Evolutionary conservation across 2,329 filamentous ascomycete genomes (phyloP), one percentile per base, ranked within the genome.

Genomic region (Cladorrhinum sp.): DNA sequence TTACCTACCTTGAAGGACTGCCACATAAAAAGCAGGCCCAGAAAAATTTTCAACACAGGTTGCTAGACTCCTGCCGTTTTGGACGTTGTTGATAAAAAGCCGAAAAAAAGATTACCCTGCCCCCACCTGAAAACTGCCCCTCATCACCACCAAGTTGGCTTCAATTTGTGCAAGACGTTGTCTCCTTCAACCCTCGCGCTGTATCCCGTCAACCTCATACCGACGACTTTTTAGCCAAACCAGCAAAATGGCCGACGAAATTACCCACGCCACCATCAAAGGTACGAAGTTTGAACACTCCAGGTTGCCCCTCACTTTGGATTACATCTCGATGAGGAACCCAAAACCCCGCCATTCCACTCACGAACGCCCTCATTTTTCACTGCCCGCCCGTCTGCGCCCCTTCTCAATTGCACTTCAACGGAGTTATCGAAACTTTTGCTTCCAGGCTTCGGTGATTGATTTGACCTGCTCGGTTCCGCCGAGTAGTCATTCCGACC

Each of bases 231-330:
- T 57, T 59, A 61, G 50, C 49, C 59, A 66, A 62, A 59, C 60
- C 57, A 55, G 59, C 63, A 76, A 73, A 68, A 84, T 83, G 81
- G 76, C 77, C 67, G 82, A 84, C 67, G 82, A 84, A 67, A 82
- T 84, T 70, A 77, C 77, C 61, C 82, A 85, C 76, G 74, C 74
- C 70, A 85, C 82, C 72, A 85, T 85, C 76, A 77, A 84, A 76
- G 82, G 82, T 84, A 57, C 39, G 54, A 48, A 33, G 26, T 49
- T 49, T 49, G n/a, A 46, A 18, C n/a, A 46, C n/a, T 49, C 33
- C 8, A 10, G 33, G 33, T 36, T 36, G 3, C 9, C 58, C 20
- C 48, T 12, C 21, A 21, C 46, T 24, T 58, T 14, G 46, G 20
- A 28, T 36, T 16, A 16, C 54, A 14, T 57, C 54, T 18, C 39